Percentiles rank a stretch among this genome's conserved stretches.
These are phyloP conservation scores for Coix lacrymajobi DNA, from an alignment of 176 grass and related monocot species.

Conservation along the genomic window DNA sequence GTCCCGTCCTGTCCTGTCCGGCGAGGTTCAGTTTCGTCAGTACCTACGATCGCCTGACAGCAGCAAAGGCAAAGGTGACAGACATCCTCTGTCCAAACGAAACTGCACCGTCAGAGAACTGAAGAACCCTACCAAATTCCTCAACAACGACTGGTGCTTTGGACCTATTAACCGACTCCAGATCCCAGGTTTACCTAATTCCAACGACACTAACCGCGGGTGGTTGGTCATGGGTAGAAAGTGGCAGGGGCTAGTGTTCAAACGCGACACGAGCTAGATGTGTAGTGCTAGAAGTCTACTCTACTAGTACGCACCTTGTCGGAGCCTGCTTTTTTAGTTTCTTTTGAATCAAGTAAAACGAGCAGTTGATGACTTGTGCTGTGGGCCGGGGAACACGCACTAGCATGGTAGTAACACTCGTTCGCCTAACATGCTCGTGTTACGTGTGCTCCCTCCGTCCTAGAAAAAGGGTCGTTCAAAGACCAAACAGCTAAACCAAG, in stretches of 20 bases:
- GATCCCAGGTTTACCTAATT: slow-evolving; percentile 31
- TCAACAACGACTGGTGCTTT: slow-evolving; percentile 17
- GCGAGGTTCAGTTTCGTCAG: slow-evolving; percentile 33
- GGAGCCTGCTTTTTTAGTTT: not conserved
- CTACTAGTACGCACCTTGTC: not conserved
- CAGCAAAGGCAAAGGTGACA: not conserved
- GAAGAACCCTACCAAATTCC: not conserved
- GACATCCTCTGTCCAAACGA: not conserved
- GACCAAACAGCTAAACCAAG: too few relatives aligned
- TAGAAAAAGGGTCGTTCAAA: too few relatives aligned
- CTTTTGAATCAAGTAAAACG: not conserved
- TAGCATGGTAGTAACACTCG: too few relatives aligned
- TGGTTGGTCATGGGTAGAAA: not conserved
- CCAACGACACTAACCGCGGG: slow-evolving; percentile 15
- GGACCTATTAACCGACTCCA: slow-evolving; percentile 16
- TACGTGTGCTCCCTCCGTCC: too few relatives aligned
- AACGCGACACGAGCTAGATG: not conserved
- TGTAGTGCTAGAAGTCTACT: not conserved
- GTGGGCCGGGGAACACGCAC: too few relatives aligned
- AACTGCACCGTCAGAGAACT: not conserved
- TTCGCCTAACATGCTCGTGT: too few relatives aligned
- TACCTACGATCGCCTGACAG: slow-evolving; percentile 30
- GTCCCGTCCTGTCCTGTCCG: not conserved
- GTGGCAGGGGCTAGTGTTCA: not conserved
- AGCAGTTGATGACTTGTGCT: too few relatives aligned